phyloP scores from a whole-genome alignment of 1,284 basidiomycete species.

The Marasmius fiardii region DNA sequence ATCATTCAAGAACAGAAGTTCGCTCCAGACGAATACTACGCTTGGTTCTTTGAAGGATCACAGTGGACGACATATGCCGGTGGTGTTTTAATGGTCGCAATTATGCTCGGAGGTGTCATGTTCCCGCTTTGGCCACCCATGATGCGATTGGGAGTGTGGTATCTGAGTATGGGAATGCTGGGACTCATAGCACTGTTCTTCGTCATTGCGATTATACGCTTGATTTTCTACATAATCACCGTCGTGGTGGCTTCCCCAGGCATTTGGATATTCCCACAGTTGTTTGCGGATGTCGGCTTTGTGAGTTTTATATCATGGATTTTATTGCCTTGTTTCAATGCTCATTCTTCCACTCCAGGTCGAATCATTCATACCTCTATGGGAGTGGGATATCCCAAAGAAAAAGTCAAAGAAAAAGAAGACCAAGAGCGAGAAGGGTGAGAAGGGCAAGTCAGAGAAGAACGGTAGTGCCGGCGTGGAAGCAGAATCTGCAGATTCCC shows the following conservation, averaged over 20 bases:
- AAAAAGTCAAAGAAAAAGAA: conserved; percentile 81
- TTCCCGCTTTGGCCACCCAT: conserved; percentile 97
- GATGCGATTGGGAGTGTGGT: conserved; percentile 96
- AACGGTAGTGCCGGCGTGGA: conserved; percentile 32
- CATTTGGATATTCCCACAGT: conserved; percentile 98
- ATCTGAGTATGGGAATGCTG: conserved; percentile 86
- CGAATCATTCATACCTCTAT: conserved; percentile 95
- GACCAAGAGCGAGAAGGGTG: conserved; percentile 40
- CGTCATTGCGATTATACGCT: conserved; percentile 84
- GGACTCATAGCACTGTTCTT: conserved; percentile 92
- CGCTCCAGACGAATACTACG: conserved; percentile 79
- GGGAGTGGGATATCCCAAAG: conserved; percentile 97
- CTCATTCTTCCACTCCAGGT: conserved; percentile 50
- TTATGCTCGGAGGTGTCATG: conserved; percentile 98
- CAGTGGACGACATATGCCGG: conserved; percentile 94
- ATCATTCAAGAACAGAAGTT: conserved; percentile 86
- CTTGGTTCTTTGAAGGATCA: conserved; percentile 96
- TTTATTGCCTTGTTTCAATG: conserved; percentile 1
- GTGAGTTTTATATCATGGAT: conserved; percentile 51
- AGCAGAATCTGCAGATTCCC: conserved; percentile 49
- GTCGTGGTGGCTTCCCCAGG: conserved; percentile 83
- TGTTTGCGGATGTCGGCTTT: conserved; percentile 98
- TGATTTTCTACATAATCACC: conserved; percentile 96
- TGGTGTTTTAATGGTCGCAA: conserved; percentile 86
- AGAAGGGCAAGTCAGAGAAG: conserved; percentile 15